Base-by-base conservation (phyloP, 2,329 filamentous ascomycete genomes). In the Neobulgaria alba region DNA sequence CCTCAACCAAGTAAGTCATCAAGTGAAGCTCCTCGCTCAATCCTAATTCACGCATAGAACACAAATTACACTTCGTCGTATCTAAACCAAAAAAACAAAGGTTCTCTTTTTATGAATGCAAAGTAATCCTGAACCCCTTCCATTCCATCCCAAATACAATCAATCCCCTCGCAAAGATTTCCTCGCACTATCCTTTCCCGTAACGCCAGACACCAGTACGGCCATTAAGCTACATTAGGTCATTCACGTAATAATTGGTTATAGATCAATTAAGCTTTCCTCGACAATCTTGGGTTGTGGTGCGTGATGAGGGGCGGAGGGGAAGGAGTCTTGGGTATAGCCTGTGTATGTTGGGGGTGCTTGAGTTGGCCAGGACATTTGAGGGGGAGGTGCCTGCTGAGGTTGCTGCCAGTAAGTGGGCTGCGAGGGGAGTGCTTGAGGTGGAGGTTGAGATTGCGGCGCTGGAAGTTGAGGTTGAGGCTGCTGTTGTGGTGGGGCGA, bases 231-330 rank as follows among this genome's bases (percentile, higher is more conserved):
- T 26, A 12, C 23, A 26, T 26, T 26, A 7, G n/a, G n/a, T n/a
- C n/a, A n/a, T n/a, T n/a, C n/a, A n/a, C n/a, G n/a, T n/a, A n/a
- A n/a, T n/a, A n/a, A n/a, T 12, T 12, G 5, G 36, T 52, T 62
- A 89, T 47, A 90, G 68, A 61, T 92, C 85, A 62, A 92, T 92
- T 55, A 92, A 63, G 43, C 79, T 82, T 62, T 90, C 85, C 62
- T 90, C 85, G 34, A 82, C 71, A 1, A 73, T 54, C 69, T 68
- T 58, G 61, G 69, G 58, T 51, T 71, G 66, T 31, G 67, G 63
- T 41, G 75, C 70, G 58, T 81, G 75, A 44, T 79, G 74, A 12
- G 79, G 78, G 19, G 75, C 77, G 2, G 73, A 67, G 1, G 83
- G 82, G 54, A 86, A 85, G 2, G 72, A 65, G 17, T 80, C 74